Percentiles rank a stretch among this genome's conserved stretches.
Conservation (phyloP, 768 basidiomycete genomes). For the Lactarius hatsudake region DNA sequence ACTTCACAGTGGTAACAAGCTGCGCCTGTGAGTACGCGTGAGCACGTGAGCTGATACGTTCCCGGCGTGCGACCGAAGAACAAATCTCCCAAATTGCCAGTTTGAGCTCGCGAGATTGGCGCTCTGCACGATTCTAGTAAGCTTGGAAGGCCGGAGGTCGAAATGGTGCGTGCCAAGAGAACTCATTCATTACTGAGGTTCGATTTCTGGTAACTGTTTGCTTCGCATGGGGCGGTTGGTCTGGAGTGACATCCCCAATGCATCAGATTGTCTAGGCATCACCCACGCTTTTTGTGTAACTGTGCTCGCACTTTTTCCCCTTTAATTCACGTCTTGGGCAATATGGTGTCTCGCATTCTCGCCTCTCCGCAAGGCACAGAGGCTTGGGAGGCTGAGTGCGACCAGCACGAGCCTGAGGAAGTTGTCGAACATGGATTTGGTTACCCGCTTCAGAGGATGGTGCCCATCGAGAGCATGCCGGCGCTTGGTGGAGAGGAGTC, state of each 20-base stretch:
- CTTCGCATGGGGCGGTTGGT: not conserved
- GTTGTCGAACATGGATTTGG: constrained; percentile 12
- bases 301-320: not conserved
- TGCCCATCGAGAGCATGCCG: constrained; percentile 16
- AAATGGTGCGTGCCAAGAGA: constrained; percentile 7
- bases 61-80: no score
- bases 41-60: no score
- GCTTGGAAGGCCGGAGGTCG: no score
- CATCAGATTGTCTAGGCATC: not conserved
- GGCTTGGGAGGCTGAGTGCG: not conserved
- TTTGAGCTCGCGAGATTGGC: not conserved
- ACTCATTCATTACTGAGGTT: not conserved
- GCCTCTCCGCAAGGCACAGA: not conserved
- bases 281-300: not conserved
- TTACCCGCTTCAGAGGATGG: constrained; percentile 26
- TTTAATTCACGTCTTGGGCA: not conserved
- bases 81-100: no score
- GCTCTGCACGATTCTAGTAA: not conserved
- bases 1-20: no score
- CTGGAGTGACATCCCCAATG: not conserved
- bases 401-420: constrained; percentile 9
- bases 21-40: not conserved
- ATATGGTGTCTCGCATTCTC: constrained; percentile 6
- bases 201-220: not conserved
- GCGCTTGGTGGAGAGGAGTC: constrained; percentile 1